Percentiles rank a stretch among this genome's conserved stretches.
phyloP scores from a whole-genome alignment of 202 grass and related monocot genomes.

The Alloteropsis angusta region DNA sequence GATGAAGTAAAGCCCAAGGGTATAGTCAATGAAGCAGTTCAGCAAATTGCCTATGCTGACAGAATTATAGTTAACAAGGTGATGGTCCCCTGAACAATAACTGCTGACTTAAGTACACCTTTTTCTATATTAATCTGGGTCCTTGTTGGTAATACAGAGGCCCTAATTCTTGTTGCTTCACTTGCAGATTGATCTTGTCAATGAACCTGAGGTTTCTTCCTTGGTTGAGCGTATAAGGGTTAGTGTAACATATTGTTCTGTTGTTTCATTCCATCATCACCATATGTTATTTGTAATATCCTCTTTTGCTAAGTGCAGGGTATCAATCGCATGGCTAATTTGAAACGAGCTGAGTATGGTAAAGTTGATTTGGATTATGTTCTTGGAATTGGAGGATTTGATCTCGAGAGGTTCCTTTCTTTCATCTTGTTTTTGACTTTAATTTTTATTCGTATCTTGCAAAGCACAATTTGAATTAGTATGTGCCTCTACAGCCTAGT shows the following conservation, averaged over 20 bases:
- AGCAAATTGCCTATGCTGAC: constrained; percentile 98
- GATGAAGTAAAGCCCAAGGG: constrained; percentile 95
- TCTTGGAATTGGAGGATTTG: constrained; percentile 99
- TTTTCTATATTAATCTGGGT: background rate
- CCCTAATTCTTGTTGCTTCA: constrained; percentile 21
- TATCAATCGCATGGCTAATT: constrained; percentile 90
- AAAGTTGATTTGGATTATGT: constrained; percentile 97
- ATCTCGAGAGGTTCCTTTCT: constrained; percentile 85
- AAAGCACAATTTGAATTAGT: background rate
- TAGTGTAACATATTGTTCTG: constrained; percentile 2
- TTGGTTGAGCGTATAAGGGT: constrained; percentile 85
- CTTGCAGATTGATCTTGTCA: constrained; percentile 91
- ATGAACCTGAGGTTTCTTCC: constrained; percentile 66
- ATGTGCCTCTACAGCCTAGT: background rate
- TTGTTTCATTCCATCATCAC: background rate
- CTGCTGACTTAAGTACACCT: background rate
- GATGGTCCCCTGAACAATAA: background rate
- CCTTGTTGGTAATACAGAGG: background rate
- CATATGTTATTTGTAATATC: constrained; percentile 15
- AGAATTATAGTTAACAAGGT: constrained; percentile 99
- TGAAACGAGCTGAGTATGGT: constrained; percentile 82
- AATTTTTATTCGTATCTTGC: background rate
- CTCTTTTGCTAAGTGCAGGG: constrained; percentile 47
- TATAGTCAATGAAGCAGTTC: constrained; percentile 90
- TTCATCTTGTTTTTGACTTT: background rate